Evolutionary conservation across 1,284 basidiomycete genomes (phyloP).

Genomic region (Heterobasidion occidentale): DNA sequence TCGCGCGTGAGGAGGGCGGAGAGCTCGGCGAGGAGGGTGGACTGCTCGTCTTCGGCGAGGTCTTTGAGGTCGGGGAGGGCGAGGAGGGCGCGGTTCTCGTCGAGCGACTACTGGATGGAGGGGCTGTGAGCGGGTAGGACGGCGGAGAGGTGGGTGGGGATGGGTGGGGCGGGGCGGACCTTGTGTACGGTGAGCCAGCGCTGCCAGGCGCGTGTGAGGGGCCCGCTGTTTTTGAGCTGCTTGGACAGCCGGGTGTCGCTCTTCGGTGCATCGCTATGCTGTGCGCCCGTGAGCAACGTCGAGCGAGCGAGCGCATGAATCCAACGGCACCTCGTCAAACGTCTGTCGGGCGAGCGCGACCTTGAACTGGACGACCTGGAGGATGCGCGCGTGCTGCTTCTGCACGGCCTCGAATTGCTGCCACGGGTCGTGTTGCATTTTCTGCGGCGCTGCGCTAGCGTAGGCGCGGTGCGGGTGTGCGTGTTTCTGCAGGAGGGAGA

Average conservation of each 20-base stretch:
- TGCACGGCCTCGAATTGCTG: not conserved
- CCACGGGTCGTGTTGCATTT: not conserved
- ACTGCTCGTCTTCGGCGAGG: slow-evolving; percentile 64
- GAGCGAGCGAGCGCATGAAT: not conserved
- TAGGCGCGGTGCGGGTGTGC: not conserved
- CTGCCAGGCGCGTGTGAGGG: slow-evolving; percentile 2
- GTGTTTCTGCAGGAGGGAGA: no score
- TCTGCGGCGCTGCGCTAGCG: not conserved
- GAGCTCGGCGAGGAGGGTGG: slow-evolving; percentile 38
- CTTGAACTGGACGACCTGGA: not conserved
- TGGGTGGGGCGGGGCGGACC: not conserved
- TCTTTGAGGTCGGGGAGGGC: slow-evolving; percentile 77
- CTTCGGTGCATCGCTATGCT: not conserved
- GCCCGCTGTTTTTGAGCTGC: not conserved
- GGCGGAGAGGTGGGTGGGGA: not conserved
- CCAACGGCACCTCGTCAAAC: not conserved
- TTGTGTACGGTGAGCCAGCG: not conserved
- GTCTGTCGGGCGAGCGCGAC: not conserved
- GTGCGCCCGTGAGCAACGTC: not conserved
- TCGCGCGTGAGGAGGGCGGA: slow-evolving; percentile 37
- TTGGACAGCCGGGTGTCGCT: not conserved
- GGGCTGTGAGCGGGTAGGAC: not conserved
- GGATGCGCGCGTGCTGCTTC: not conserved
- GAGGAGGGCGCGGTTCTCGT: slow-evolving; percentile 57
- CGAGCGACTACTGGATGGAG: slow-evolving; percentile 44